A percentile compares a stretch with the other conserved stretches of the same genome.
phyloP scores from a whole-genome alignment of 2,329 filamentous ascomycete species.

The Sporothrix pseudoabietina region DNA sequence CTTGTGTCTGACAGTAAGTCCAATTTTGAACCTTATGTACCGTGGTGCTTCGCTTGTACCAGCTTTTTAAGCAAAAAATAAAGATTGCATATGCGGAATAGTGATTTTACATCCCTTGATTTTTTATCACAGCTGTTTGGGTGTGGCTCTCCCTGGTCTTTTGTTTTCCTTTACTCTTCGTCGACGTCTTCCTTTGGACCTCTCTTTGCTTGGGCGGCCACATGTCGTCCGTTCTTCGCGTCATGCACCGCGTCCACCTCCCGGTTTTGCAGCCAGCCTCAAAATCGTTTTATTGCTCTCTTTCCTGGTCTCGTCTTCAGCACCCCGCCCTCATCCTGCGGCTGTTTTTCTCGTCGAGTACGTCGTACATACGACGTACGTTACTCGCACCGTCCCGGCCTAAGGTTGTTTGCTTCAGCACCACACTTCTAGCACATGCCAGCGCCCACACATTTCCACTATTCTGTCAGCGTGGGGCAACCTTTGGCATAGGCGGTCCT shows the following conservation, averaged over 20 bases:
- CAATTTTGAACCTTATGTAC: not conserved
- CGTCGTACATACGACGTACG: not conserved
- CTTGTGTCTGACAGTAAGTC: not conserved
- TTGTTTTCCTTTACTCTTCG: not conserved
- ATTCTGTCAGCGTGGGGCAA: conserved; percentile 34
- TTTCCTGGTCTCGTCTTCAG: conserved; percentile 5
- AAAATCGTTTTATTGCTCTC: not conserved
- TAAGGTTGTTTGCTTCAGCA: not conserved
- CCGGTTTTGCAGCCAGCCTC: not conserved
- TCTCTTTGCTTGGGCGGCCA: conserved; percentile 9
- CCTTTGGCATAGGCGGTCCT: conserved; percentile 38
- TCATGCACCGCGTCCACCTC: conserved; percentile 1
- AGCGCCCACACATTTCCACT: not conserved
- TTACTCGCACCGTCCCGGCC: not conserved
- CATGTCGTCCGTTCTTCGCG: not conserved
- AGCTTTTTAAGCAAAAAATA: not conserved
- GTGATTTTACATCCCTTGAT: not conserved
- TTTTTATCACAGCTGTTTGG: not conserved
- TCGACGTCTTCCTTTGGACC: not conserved
- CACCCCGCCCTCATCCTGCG: not conserved
- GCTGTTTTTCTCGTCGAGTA: not conserved
- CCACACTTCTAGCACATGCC: conserved; percentile 19
- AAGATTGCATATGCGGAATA: not conserved
- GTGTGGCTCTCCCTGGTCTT: not conserved
- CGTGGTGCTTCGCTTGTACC: conserved; percentile 1